Evolutionary conservation across 352 stramenopile species (phyloP).

Genomic region (Globisporangium solare): DNA sequence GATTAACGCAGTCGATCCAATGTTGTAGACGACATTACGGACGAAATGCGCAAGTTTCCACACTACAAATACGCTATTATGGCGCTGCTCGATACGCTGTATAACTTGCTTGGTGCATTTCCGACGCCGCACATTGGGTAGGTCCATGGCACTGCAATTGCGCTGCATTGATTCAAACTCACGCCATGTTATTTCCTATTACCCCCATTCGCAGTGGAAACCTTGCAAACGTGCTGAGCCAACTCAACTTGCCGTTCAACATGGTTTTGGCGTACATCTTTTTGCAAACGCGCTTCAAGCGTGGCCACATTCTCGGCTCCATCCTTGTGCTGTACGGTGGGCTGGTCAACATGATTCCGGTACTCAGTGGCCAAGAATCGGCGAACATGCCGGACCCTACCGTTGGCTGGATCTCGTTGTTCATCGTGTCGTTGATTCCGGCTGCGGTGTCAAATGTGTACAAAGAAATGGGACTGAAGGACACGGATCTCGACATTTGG

Average conservation of each 20-base stretch:
- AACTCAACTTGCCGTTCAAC: constrained; percentile 85
- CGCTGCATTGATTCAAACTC: background rate
- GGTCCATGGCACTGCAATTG: constrained; percentile 5
- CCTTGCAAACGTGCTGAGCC: constrained; percentile 80
- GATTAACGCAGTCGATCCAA: background rate
- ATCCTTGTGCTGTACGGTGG: constrained; percentile 84
- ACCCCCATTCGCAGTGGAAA: constrained; percentile 53
- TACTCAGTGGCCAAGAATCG: constrained; percentile 57
- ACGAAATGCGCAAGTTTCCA: constrained; percentile 75
- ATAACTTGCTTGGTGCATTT: constrained; percentile 79
- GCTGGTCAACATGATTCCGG: constrained; percentile 80
- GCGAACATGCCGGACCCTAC: constrained; percentile 74
- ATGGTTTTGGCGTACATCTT: constrained; percentile 83
- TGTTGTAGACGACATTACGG: constrained; percentile 70
- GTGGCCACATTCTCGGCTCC: constrained; percentile 77
- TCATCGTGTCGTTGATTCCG: constrained; percentile 69
- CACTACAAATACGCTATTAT: constrained; percentile 88
- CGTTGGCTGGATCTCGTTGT: constrained; percentile 71
- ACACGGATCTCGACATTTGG: constrained; percentile 86
- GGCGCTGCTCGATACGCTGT: constrained; percentile 80
- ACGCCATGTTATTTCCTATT: constrained; percentile 1
- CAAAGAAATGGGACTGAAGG: constrained; percentile 88
- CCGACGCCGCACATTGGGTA: constrained; percentile 83
- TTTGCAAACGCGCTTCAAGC: constrained; percentile 75
- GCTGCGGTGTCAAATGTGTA: constrained; percentile 79